Evolutionary conservation across 2,329 filamentous ascomycete genomes (phyloP).

Genomic region (Xylariaceae sp.): DNA sequence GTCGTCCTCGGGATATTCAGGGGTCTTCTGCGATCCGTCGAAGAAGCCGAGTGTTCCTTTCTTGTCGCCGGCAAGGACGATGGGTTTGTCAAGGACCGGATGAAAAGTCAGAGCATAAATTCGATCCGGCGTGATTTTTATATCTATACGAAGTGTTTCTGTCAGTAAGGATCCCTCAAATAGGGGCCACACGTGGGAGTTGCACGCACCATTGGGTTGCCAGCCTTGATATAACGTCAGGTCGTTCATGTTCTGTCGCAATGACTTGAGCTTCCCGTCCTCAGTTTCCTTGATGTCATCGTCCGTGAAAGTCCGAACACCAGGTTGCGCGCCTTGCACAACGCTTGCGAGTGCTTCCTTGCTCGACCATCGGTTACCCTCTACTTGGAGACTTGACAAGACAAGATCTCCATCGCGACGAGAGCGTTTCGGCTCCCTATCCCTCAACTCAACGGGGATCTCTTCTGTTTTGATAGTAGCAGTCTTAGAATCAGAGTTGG

Average conservation of each 20-base stretch:
- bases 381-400: slow-evolving; percentile 72
- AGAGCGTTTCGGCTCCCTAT: slow-evolving; percentile 52
- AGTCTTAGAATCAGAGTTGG: slow-evolving; percentile 44
- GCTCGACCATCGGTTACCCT: slow-evolving; percentile 69
- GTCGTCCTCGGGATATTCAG: slow-evolving; percentile 50
- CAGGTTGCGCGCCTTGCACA: slow-evolving; percentile 65
- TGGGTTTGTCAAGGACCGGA: slow-evolving; percentile 74
- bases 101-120: slow-evolving; percentile 87
- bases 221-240: slow-evolving; percentile 79
- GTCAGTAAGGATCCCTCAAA: background rate
- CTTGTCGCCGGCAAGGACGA: slow-evolving; percentile 93
- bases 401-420: slow-evolving; percentile 56
- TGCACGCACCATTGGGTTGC: slow-evolving; percentile 63
- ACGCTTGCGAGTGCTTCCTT: slow-evolving; percentile 61
- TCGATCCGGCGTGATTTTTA: slow-evolving; percentile 85
- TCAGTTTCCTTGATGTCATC: slow-evolving; percentile 75
- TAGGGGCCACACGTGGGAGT: background rate
- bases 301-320: slow-evolving; percentile 79
- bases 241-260: slow-evolving; percentile 71
- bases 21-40: slow-evolving; percentile 69
- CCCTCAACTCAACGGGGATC: slow-evolving; percentile 35
- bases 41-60: slow-evolving; percentile 86
- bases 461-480: slow-evolving; percentile 46
- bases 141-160: slow-evolving; percentile 48
- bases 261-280: slow-evolving; percentile 65